Evolutionary conservation across 805 yeast genomes (phyloP).

Genomic region (Candida broadrunensis): DNA sequence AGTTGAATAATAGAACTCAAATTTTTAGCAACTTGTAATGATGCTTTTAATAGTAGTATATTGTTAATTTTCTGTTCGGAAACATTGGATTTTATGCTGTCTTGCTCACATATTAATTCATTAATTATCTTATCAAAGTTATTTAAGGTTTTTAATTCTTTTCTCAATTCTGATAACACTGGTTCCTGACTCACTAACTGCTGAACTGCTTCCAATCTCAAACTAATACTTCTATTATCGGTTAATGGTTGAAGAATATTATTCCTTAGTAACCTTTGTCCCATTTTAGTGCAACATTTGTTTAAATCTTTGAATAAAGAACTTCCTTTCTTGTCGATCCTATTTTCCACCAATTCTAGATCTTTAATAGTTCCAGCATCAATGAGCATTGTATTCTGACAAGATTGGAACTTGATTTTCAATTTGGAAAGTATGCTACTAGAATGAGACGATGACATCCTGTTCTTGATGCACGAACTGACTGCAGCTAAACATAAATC

Average conservation of each 20-base stretch:
- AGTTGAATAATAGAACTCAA: neutral
- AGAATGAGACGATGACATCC: neutral
- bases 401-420: slow-evolving; percentile 33
- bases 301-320: slow-evolving; percentile 35
- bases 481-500: slow-evolving; percentile 6
- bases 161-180: slow-evolving; percentile 3
- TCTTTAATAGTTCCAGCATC: slow-evolving; percentile 34
- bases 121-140: slow-evolving; percentile 27
- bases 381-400: slow-evolving; percentile 42
- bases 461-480: slow-evolving; percentile 6
- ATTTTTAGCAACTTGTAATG: slow-evolving; percentile 14
- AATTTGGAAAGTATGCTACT: slow-evolving; percentile 12
- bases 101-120: slow-evolving; percentile 17
- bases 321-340: slow-evolving; percentile 18
- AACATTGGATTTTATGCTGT: slow-evolving; percentile 9
- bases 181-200: slow-evolving; percentile 24
- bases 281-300: slow-evolving; percentile 45
- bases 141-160: slow-evolving; percentile 5
- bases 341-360: slow-evolving; percentile 39
- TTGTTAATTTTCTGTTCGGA: slow-evolving; percentile 40
- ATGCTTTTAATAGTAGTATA: slow-evolving; percentile 35
- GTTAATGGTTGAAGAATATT: slow-evolving; percentile 49
- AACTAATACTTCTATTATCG: slow-evolving; percentile 27
- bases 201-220: slow-evolving; percentile 34
- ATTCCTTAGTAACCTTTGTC: slow-evolving; percentile 36